Evolutionary conservation across 2,329 filamentous ascomycete genomes (phyloP).

Genomic region (Fusarium sp.): DNA sequence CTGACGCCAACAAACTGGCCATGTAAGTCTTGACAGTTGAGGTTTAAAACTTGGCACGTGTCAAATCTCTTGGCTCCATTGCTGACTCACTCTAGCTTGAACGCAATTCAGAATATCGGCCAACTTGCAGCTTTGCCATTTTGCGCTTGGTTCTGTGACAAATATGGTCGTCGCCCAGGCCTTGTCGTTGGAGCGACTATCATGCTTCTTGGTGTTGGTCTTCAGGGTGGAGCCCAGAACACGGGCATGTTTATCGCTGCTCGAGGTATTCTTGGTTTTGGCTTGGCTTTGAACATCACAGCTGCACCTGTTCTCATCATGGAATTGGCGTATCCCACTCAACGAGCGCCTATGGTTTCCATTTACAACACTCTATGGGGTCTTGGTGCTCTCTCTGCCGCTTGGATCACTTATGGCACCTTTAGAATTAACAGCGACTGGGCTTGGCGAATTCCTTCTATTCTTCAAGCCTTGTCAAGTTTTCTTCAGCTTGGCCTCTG

Average conservation of each 20-base stretch:
- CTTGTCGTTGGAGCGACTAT: constrained; percentile 8
- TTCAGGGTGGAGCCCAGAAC: constrained; percentile 13
- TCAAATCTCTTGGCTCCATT: background rate
- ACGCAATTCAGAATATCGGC: constrained; percentile 22
- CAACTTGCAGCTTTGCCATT: constrained; percentile 21
- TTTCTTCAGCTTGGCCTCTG: constrained; percentile 6
- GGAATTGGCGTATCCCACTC: constrained; percentile 21
- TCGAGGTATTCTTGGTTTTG: constrained; percentile 17
- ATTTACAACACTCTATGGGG: constrained; percentile 28
- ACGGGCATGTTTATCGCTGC: constrained; percentile 24
- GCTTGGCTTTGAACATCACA: constrained; percentile 11
- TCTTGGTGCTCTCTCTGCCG: constrained; percentile 9
- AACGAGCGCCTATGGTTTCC: constrained; percentile 17
- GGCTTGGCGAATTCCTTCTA: constrained; percentile 17
- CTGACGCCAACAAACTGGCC: constrained; percentile 10
- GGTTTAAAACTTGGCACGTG: background rate
- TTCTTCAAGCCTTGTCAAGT: constrained; percentile 11
- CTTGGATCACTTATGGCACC: constrained; percentile 19
- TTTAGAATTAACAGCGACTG: constrained; percentile 16
- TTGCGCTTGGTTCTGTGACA: constrained; percentile 17
- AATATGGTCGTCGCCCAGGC: constrained; percentile 7
- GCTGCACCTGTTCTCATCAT: constrained; percentile 17
- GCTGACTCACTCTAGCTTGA: background rate
- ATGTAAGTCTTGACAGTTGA: constrained; percentile 7
- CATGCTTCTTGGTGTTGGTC: constrained; percentile 20